Percentiles rank a stretch among this genome's conserved stretches.
Conservation (phyloP, 2,329 filamentous ascomycete genomes). For the Hysterium pulicare region DNA sequence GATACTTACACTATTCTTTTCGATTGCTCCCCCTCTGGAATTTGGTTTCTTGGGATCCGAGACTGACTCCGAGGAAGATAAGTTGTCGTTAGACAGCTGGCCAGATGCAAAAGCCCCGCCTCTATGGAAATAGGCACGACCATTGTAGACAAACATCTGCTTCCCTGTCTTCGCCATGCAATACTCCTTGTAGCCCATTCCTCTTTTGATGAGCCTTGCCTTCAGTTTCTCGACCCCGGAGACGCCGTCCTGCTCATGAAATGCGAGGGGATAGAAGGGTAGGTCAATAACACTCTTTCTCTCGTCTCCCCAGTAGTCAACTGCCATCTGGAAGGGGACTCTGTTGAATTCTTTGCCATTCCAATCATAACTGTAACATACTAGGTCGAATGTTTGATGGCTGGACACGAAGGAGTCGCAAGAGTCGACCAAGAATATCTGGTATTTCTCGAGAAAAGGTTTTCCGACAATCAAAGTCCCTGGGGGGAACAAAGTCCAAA, state of each 20-base stretch:
- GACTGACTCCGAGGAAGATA: too few relatives aligned
- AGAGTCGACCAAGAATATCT: conserved; percentile 7
- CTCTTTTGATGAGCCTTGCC: not conserved
- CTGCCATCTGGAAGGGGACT: not conserved
- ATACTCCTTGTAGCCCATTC: not conserved
- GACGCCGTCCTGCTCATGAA: not conserved
- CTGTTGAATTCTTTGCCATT: not conserved
- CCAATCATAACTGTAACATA: not conserved
- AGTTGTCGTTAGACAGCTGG: too few relatives aligned
- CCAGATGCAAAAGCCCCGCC: too few relatives aligned
- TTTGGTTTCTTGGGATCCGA: too few relatives aligned
- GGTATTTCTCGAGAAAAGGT: conserved; percentile 4
- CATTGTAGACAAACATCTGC: too few relatives aligned
- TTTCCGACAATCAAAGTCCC: conserved; percentile 5
- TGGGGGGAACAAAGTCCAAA: conserved; percentile 11
- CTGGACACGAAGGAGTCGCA: conserved; percentile 1
- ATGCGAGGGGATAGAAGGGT: not conserved
- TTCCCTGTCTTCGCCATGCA: too few relatives aligned
- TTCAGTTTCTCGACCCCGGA: not conserved
- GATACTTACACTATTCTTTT: too few relatives aligned
- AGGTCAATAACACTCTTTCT: not conserved
- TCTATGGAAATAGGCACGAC: too few relatives aligned
- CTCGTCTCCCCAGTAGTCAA: not conserved
- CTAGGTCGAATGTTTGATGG: not conserved
- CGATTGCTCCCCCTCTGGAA: too few relatives aligned